A percentile compares a stretch with the other conserved stretches of the same genome.
phyloP scores from a whole-genome alignment of 2,329 filamentous ascomycete species.

The Talaromyces sp. region DNA sequence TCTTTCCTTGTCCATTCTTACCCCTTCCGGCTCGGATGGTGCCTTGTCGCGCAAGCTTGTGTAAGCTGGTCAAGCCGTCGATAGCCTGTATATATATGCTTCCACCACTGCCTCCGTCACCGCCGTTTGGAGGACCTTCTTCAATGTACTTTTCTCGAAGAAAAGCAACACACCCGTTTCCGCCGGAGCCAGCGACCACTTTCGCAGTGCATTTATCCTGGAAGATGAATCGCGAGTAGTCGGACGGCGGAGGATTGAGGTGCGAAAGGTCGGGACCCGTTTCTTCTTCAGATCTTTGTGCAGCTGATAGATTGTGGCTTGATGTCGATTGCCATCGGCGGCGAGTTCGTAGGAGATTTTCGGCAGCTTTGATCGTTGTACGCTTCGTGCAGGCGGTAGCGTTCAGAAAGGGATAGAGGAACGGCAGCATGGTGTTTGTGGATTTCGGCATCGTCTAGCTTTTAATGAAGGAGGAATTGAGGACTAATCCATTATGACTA shows the following conservation, averaged over 20 bases:
- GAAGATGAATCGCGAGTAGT: conserved; percentile 78
- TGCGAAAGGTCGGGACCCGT: conserved; percentile 43
- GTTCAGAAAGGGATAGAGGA: conserved; percentile 31
- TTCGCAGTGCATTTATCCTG: conserved; percentile 77
- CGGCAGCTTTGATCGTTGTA: conserved; percentile 14
- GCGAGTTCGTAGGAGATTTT: conserved; percentile 8
- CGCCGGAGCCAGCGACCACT: conserved; percentile 73
- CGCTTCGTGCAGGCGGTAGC: conserved; percentile 17
- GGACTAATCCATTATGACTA: not conserved
- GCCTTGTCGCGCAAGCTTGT: conserved; percentile 77
- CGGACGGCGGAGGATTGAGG: conserved; percentile 75
- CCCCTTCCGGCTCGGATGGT: conserved; percentile 49
- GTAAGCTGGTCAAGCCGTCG: conserved; percentile 82
- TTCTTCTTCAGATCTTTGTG: conserved; percentile 15
- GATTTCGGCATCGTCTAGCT: conserved; percentile 16
- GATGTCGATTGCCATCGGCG: conserved; percentile 23
- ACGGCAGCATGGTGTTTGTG: conserved; percentile 25
- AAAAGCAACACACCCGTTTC: conserved; percentile 92
- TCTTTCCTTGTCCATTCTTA: conserved; percentile 45
- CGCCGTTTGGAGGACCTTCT: conserved; percentile 88
- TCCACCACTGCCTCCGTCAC: conserved; percentile 86
- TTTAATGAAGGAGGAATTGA: too few relatives aligned
- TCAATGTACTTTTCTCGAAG: conserved; percentile 83
- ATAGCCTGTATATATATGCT: conserved; percentile 93
- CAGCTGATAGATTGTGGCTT: not conserved